Evolutionary conservation across 2,329 filamentous ascomycete species (phyloP).

Genomic region (Fusarium annulatum): DNA sequence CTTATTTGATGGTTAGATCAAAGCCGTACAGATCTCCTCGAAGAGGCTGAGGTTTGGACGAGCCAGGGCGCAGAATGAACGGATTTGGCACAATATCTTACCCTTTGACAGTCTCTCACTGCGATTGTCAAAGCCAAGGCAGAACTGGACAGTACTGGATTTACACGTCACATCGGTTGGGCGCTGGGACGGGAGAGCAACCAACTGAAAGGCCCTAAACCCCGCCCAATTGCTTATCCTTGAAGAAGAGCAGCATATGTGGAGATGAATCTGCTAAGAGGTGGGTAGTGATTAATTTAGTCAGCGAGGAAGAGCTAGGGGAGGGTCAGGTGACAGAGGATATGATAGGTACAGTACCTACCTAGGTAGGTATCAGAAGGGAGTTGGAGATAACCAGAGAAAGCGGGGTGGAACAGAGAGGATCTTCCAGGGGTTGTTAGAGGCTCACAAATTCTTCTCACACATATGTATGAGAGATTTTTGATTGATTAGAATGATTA

Average conservation of each 20-base stretch:
- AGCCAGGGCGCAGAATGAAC: not conserved
- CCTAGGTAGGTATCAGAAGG: not conserved
- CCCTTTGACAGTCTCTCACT: not conserved
- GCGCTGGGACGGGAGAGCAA: slow-evolving; percentile 25
- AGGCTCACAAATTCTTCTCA: not conserved
- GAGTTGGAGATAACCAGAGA: not conserved
- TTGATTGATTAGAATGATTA: not conserved
- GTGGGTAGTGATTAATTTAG: slow-evolving; percentile 3
- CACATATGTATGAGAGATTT: not conserved
- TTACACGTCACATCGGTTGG: slow-evolving; percentile 24
- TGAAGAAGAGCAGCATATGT: not conserved
- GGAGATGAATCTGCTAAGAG: slow-evolving; percentile 14
- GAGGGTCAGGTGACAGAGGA: slow-evolving; percentile 12
- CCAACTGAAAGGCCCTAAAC: slow-evolving; percentile 8
- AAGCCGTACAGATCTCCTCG: slow-evolving; percentile 6
- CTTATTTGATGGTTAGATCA: slow-evolving; percentile 5
- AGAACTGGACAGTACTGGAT: not conserved
- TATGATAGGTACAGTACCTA: not conserved
- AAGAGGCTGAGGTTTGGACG: slow-evolving; percentile 15
- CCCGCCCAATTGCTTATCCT: slow-evolving; percentile 9
- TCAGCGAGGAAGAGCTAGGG: not conserved
- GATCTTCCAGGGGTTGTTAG: not conserved
- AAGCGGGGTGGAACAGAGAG: not conserved
- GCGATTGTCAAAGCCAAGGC: not conserved
- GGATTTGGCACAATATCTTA: slow-evolving; percentile 6